These are phyloP conservation scores for Candida neerlandica DNA, from an alignment of 1,139 yeast genomes.

Conservation along the genomic window DNA sequence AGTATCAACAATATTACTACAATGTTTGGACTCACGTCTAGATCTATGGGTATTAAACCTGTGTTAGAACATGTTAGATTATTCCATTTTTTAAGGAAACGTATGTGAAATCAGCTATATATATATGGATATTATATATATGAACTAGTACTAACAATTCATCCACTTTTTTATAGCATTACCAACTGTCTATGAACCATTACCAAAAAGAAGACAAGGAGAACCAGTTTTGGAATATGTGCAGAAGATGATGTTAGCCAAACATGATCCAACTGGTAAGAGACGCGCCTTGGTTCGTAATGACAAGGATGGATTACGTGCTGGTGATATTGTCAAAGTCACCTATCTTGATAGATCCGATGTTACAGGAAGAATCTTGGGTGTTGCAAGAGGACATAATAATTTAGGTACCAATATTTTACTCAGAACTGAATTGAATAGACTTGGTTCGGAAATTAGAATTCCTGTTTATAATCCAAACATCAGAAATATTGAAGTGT, in stretches of 20 bases:
- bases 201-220: slow-evolving; percentile 55
- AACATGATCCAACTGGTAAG: slow-evolving; percentile 73
- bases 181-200: slow-evolving; percentile 53
- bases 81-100: slow-evolving; percentile 23
- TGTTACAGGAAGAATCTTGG: slow-evolving; percentile 76
- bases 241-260: slow-evolving; percentile 51
- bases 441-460: slow-evolving; percentile 79
- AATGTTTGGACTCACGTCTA: slow-evolving; percentile 21
- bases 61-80: slow-evolving; percentile 21
- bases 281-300: slow-evolving; percentile 64
- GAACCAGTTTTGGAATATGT: slow-evolving; percentile 49
- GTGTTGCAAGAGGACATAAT: slow-evolving; percentile 62
- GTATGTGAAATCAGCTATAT: slow-evolving; percentile 19
- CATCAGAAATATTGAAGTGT: slow-evolving; percentile 69
- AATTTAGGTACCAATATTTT: slow-evolving; percentile 72
- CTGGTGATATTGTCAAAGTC: slow-evolving; percentile 83
- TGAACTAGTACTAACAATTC: slow-evolving; percentile 24
- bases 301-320: slow-evolving; percentile 52
- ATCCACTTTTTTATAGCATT: slow-evolving; percentile 12
- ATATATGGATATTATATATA: too few relatives aligned
- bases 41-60: slow-evolving; percentile 16
- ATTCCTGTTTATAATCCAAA: slow-evolving; percentile 80
- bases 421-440: slow-evolving; percentile 76
- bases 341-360: slow-evolving; percentile 70
- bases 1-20: neutral